Evolutionary conservation across 2,329 filamentous ascomycete genomes (phyloP).

Genomic region (Penicillium polonicum): DNA sequence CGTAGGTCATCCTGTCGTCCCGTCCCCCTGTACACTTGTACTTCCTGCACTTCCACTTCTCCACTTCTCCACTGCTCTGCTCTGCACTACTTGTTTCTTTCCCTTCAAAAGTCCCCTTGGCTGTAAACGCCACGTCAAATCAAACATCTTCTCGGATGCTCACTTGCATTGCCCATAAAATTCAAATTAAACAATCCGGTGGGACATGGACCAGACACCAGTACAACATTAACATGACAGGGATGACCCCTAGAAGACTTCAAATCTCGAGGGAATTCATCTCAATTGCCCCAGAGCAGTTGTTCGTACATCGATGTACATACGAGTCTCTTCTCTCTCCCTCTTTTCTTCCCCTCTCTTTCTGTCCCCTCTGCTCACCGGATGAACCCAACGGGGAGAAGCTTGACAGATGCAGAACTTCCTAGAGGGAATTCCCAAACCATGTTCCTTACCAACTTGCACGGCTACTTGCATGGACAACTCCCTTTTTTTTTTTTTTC

Average conservation of each 20-base stretch:
- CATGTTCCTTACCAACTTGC: conserved; percentile 26
- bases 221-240: conserved; percentile 1
- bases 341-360: not conserved
- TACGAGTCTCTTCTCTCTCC: not conserved
- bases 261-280: not conserved
- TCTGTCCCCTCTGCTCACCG: not conserved
- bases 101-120: not conserved
- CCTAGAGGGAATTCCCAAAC: conserved; percentile 10
- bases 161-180: not conserved
- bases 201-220: not conserved
- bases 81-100: too few relatives aligned
- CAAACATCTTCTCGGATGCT: not conserved
- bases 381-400: not conserved
- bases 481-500: conserved; percentile 2
- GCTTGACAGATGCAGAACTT: not conserved
- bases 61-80: too few relatives aligned
- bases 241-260: conserved; percentile 1
- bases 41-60: not conserved
- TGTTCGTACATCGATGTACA: not conserved
- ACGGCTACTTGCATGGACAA: conserved; percentile 27
- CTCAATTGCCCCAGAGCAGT: not conserved
- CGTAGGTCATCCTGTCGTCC: conserved; percentile 29
- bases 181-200: not conserved
- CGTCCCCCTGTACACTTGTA: conserved; percentile 16
- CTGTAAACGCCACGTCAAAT: conserved; percentile 5